phyloP scores from a whole-genome alignment of 2,329 filamentous ascomycete species.

The Cladosporium velox region DNA sequence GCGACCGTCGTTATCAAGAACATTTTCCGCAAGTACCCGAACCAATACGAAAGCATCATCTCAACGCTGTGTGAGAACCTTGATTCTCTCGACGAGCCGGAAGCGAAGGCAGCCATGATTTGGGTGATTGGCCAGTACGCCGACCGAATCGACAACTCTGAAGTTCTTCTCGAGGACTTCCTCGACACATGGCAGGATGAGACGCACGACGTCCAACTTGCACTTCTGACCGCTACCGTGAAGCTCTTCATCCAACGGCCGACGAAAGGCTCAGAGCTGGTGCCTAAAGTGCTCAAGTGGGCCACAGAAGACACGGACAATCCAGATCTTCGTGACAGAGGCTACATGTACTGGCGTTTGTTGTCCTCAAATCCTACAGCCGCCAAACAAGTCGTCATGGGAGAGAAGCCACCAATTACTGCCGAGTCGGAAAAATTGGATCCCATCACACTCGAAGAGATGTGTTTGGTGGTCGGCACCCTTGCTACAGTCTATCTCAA shows the following conservation, averaged over 20 bases:
- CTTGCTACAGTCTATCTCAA: constrained; percentile 97
- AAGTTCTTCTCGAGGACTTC: constrained; percentile 91
- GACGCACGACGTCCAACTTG: constrained; percentile 91
- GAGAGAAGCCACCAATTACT: constrained; percentile 93
- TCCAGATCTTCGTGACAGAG: constrained; percentile 89
- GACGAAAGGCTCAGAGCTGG: constrained; percentile 88
- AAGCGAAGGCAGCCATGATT: constrained; percentile 97
- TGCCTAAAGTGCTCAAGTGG: constrained; percentile 96
- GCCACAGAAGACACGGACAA: constrained; percentile 99
- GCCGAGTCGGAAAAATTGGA: constrained; percentile 95
- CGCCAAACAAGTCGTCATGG: constrained; percentile 91
- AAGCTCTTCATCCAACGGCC: constrained; percentile 97
- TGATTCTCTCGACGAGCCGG: constrained; percentile 93
- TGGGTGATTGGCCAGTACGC: constrained; percentile 99
- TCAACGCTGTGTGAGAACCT: constrained; percentile 93
- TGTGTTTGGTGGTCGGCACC: constrained; percentile 95
- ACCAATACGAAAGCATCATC: constrained; percentile 98
- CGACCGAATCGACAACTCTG: constrained; percentile 94
- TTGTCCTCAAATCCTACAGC: constrained; percentile 87
- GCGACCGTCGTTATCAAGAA: constrained; percentile 98
- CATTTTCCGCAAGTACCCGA: constrained; percentile 98
- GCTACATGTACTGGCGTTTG: constrained; percentile 99
- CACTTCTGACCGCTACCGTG: constrained; percentile 90
- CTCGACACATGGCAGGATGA: constrained; percentile 92
- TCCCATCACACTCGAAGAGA: constrained; percentile 86